Percentiles rank a stretch among this genome's conserved stretches.
Evolutionary conservation across 352 stramenopile species (phyloP).

Genomic region (Globisporangium cederbergense): DNA sequence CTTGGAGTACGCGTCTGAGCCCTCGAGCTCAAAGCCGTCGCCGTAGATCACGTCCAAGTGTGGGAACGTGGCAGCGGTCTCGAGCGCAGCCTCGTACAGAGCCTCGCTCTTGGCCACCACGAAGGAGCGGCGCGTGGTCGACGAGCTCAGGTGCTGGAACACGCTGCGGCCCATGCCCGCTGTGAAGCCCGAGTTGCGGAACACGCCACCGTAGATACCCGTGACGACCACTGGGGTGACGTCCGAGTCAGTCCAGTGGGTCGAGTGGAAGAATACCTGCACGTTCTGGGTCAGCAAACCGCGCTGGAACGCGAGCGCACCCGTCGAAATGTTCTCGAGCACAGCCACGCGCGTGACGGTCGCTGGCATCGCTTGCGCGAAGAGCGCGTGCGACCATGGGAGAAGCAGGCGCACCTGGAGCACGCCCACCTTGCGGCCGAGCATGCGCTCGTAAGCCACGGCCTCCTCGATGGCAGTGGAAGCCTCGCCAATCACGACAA

Average conservation of each 20-base stretch:
- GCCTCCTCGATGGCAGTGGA: conserved; percentile 50
- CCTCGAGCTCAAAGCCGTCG: conserved; percentile 34
- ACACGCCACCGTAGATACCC: conserved; percentile 67
- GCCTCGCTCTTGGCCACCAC: conserved; percentile 80
- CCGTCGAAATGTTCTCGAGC: conserved; percentile 67
- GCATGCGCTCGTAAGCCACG: conserved; percentile 71
- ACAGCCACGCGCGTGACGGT: conserved; percentile 60
- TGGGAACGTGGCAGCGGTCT: conserved; percentile 41
- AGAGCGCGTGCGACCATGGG: conserved; percentile 74
- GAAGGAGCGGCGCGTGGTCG: conserved; percentile 53
- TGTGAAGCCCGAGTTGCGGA: conserved; percentile 61
- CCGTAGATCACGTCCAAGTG: conserved; percentile 60
- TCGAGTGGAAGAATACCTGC: conserved; percentile 72
- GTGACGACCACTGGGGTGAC: conserved; percentile 42
- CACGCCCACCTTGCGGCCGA: conserved; percentile 71
- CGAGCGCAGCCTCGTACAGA: conserved; percentile 51
- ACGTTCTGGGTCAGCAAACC: conserved; percentile 66
- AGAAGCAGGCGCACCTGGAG: conserved; percentile 70
- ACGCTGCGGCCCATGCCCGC: conserved; percentile 64
- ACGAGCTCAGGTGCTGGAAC: conserved; percentile 45
- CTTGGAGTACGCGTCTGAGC: conserved; percentile 58
- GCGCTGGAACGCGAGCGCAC: conserved; percentile 61
- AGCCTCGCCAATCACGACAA: conserved; percentile 71
- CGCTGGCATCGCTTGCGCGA: conserved; percentile 52
- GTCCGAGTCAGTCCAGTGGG: conserved; percentile 28